These are phyloP conservation scores for Rhodomyrtus tomentosa DNA, from an alignment of 345 rosid species.

Conservation along the genomic window DNA sequence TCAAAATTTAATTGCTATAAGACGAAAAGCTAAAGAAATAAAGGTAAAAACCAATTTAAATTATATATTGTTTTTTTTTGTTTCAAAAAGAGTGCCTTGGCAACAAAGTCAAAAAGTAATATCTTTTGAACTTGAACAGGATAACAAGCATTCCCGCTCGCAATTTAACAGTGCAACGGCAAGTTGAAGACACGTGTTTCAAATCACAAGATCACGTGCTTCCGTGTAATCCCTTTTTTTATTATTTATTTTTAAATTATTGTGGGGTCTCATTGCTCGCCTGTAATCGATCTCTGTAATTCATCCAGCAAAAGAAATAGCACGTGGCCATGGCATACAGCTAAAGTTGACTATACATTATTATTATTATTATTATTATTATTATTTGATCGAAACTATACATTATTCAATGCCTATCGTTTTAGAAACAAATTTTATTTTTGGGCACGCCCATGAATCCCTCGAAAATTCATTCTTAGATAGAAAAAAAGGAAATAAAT, in stretches of 20 bases:
- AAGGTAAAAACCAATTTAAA: neutral
- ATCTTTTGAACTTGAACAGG: neutral
- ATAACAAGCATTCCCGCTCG: neutral
- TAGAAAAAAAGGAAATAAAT: no score
- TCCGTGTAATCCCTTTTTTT: no score
- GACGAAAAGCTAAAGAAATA: neutral
- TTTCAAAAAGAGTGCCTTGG: no score
- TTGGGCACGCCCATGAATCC: no score
- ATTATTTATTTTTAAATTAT: no score
- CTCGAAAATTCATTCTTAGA: neutral
- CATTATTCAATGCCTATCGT: neutral
- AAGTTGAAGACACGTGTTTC: neutral
- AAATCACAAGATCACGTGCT: neutral
- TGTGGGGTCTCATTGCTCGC: neutral
- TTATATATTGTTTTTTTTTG: neutral
- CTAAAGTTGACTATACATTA: neutral
- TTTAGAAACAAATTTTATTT: neutral
- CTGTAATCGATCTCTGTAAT: neutral
- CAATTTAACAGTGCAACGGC: neutral
- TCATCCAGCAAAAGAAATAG: neutral
- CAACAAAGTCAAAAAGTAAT: neutral
- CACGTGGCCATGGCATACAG: fast-evolving
- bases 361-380: no score
- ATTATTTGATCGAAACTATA: no score
- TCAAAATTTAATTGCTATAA: neutral